phyloP scores from a whole-genome alignment of 1,284 basidiomycete species.

The Ustilago trichophora region DNA sequence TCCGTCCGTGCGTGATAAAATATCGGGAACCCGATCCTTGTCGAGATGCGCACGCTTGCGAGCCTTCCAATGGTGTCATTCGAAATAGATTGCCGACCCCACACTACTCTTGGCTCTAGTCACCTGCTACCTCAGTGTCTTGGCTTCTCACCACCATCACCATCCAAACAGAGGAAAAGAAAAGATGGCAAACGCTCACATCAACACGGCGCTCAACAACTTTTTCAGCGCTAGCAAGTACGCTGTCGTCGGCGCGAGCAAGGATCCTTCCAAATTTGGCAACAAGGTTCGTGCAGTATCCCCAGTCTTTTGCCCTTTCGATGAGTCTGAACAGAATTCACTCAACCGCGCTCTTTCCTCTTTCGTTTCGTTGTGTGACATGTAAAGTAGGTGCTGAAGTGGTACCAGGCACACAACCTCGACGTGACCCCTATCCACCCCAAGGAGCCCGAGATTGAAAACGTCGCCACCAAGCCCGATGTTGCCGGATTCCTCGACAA shows the following conservation, averaged over 20 bases:
- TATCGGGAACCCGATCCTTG: constrained; percentile 27
- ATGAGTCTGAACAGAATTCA: too few species aligned
- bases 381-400: constrained; percentile 62
- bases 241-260: constrained; percentile 60
- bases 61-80: constrained; percentile 6
- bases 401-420: constrained; percentile 56
- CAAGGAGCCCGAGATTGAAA: constrained; percentile 52
- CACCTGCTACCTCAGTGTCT: too few species aligned
- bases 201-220: constrained; percentile 32
- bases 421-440: constrained; percentile 60
- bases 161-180: background rate
- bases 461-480: constrained; percentile 22
- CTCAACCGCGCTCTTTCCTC: too few species aligned
- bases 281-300: constrained; percentile 50
- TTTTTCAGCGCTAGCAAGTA: constrained; percentile 56
- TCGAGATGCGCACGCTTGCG: too few species aligned
- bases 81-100: constrained; percentile 17
- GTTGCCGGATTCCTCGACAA: constrained; percentile 20
- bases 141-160: constrained; percentile 5
- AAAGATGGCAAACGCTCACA: constrained; percentile 34
- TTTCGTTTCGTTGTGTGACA: too few species aligned
- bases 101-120: background rate
- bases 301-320: too few species aligned
- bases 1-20: background rate
- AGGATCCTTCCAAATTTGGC: constrained; percentile 58